Conservation (phyloP, 441 rosid species). For the Eruca vesicaria region DNA sequence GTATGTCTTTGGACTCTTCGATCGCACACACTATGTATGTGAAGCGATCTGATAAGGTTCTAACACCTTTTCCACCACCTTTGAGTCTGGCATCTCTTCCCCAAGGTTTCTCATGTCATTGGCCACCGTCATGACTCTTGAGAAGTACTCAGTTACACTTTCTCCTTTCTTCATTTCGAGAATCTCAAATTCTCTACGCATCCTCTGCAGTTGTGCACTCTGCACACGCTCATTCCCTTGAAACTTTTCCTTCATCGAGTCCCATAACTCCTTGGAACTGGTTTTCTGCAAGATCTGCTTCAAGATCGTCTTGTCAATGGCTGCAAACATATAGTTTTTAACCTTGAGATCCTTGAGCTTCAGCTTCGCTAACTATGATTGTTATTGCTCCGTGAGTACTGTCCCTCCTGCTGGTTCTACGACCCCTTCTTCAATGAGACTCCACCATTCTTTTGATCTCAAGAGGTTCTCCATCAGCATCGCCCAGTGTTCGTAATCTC, state of each 20-base stretch:
- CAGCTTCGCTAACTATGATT: background rate
- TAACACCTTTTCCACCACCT: background rate
- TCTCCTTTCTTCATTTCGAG: background rate
- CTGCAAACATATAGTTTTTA: background rate
- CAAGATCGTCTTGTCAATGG: background rate
- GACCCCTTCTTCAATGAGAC: background rate
- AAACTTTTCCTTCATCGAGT: background rate
- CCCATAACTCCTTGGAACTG: background rate
- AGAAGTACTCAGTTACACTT: background rate
- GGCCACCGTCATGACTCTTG: background rate
- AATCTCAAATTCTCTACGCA: background rate
- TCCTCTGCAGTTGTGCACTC: background rate
- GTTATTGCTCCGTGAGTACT: background rate
- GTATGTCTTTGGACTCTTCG: background rate
- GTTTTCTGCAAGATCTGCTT: background rate
- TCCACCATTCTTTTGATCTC: background rate
- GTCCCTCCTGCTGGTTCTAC: background rate
- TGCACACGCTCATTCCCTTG: background rate
- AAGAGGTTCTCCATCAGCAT: background rate
- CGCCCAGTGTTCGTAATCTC: background rate
- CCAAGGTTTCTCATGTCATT: background rate
- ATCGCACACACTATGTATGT: background rate
- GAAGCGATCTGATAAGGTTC: background rate
- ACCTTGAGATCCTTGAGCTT: background rate
- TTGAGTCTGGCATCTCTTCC: background rate